These are phyloP conservation scores for Heterobasidion parviporum DNA, from an alignment of 1,284 basidiomycete species.

Conservation along the genomic window DNA sequence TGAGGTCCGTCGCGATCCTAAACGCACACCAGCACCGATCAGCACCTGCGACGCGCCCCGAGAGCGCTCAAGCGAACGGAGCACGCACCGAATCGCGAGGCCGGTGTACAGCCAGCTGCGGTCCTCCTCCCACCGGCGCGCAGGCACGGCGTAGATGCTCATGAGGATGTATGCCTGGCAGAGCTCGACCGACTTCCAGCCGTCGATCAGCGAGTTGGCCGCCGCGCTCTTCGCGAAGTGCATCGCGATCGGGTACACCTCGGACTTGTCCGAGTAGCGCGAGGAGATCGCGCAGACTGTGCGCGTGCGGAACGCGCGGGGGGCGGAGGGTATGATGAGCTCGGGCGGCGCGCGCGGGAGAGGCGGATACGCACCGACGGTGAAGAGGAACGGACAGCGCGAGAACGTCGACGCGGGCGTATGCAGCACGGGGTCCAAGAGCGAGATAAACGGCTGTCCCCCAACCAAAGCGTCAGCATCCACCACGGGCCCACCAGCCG, in stretches of 20 bases:
- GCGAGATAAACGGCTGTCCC: slow-evolving; percentile 58
- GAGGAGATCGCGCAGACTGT: slow-evolving; percentile 69
- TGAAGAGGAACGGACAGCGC: slow-evolving; percentile 76
- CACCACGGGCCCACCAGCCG: background rate
- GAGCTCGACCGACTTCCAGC: slow-evolving; percentile 64
- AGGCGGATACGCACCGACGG: slow-evolving; percentile 51
- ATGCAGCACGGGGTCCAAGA: slow-evolving; percentile 69
- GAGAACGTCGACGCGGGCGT: slow-evolving; percentile 66
- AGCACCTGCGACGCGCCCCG: background rate
- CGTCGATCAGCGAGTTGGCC: slow-evolving; percentile 70
- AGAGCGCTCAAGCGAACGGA: background rate
- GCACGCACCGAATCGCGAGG: slow-evolving; percentile 58
- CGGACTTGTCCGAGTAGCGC: slow-evolving; percentile 63
- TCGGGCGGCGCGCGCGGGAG: background rate
- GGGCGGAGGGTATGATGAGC: slow-evolving; percentile 1
- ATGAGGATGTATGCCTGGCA: slow-evolving; percentile 64
- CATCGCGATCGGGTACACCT: slow-evolving; percentile 80
- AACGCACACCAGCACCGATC: background rate
- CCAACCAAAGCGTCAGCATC: slow-evolving; percentile 5
- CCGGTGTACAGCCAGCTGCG: slow-evolving; percentile 78
- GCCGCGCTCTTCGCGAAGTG: slow-evolving; percentile 79
- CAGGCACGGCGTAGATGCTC: slow-evolving; percentile 73
- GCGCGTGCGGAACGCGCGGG: slow-evolving; percentile 16
- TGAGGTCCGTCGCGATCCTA: slow-evolving; percentile 77
- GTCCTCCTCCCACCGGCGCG: slow-evolving; percentile 76